phyloP scores from a whole-genome alignment of 2,329 filamentous ascomycete genomes.

The Talaromyces sp. region DNA sequence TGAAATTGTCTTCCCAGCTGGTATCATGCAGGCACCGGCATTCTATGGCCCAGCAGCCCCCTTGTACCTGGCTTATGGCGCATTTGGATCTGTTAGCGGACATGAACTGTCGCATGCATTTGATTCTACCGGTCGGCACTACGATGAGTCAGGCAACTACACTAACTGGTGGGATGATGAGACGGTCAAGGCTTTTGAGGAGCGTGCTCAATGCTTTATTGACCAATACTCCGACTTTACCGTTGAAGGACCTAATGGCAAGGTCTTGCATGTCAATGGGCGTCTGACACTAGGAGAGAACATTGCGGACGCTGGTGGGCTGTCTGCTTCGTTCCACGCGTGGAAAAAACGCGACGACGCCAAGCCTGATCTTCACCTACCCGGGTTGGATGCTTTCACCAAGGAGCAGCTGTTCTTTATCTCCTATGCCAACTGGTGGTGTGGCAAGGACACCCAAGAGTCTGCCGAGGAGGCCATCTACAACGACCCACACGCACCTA shows the following conservation, averaged over 20 bases:
- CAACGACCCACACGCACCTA: conserved; percentile 67
- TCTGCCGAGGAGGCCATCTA: conserved; percentile 61
- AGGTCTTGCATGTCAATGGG: conserved; percentile 65
- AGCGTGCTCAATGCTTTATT: conserved; percentile 66
- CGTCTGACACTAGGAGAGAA: conserved; percentile 68
- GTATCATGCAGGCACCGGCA: conserved; percentile 69
- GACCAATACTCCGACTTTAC: conserved; percentile 68
- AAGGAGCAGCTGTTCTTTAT: conserved; percentile 73
- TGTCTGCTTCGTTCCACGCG: conserved; percentile 64
- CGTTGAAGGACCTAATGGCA: conserved; percentile 58
- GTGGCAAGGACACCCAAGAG: conserved; percentile 64
- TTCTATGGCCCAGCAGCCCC: conserved; percentile 64
- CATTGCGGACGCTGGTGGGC: conserved; percentile 70
- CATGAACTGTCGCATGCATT: conserved; percentile 73
- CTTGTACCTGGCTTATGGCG: conserved; percentile 68
- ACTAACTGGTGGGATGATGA: conserved; percentile 68
- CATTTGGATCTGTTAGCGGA: conserved; percentile 67
- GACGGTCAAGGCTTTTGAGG: conserved; percentile 61
- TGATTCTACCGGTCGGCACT: conserved; percentile 66
- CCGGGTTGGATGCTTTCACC: conserved; percentile 63
- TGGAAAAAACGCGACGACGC: conserved; percentile 63
- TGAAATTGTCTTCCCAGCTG: conserved; percentile 69
- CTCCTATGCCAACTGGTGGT: conserved; percentile 67
- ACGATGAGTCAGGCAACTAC: conserved; percentile 66
- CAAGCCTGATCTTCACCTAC: conserved; percentile 58